Evolutionary conservation across 176 grass and related monocot genomes (phyloP), one percentile per base, ranked within the genome.

Genomic region (Avena eriantha): DNA sequence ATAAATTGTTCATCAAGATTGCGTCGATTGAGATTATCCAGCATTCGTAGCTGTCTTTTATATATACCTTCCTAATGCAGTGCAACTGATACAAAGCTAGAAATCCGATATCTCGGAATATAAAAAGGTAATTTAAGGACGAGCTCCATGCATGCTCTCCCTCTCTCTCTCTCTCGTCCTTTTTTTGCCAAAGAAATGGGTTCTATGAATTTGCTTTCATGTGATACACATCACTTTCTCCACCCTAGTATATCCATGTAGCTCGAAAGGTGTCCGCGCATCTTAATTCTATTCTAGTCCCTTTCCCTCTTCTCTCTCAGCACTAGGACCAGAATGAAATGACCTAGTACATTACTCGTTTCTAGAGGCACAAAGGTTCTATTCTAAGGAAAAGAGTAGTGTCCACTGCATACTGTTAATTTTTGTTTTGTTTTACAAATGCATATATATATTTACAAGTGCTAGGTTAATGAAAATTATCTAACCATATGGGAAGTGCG

Each of bases 181-280:
- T 87, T 87, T 68, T 67, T 7, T 19, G 4, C 24, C 68, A 59
- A 74, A 80, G 57, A 74, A 82, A 59, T 61, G 19, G 68, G 17
- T 7, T 10, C 19, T 35, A 57, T 76, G 50, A 84, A 53, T 34
- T 76, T 63, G 60, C 77, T 85, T 87, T 88, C 85, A 81, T 54
- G 85, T 31, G 41, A 81, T 78, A 43, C 69, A 60, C 77, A 63
- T 91, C 85, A 85, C 82, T 88, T 81, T 91, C 82, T 51, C 61
- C 74, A 43, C 36, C 19, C 66, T 68, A 79, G 85, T 84, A 87
- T 91, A 81, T 87, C 26, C 76, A 36, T 76, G 85, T 76, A 60
- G 47, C 22, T 13, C 2, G 89, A 90, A 84, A 91, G 85, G 26
- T 76, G 73, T 55, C 8, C 2, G 2, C 46, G 63, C 4, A 29